phyloP scores from a whole-genome alignment of 1,139 yeast species.

The Yamadazyma sp. region DNA sequence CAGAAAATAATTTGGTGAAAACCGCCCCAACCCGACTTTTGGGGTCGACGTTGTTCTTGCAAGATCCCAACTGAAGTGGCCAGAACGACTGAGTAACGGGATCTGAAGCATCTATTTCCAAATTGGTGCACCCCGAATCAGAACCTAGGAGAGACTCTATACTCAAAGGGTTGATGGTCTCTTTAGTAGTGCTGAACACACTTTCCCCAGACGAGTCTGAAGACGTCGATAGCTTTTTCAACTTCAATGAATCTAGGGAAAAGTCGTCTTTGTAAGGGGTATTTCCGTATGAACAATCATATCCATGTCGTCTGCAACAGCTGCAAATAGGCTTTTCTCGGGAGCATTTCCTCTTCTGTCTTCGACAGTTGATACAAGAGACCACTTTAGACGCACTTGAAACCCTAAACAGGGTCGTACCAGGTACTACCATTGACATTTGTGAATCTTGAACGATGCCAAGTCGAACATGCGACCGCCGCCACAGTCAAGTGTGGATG shows the following conservation, averaged over 20 bases:
- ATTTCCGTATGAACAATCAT: constrained; percentile 1
- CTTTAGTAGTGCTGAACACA: background rate
- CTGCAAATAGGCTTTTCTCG: constrained; percentile 3
- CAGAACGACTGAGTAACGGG: background rate
- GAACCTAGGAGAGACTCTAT: background rate
- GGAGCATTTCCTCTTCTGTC: constrained; percentile 4
- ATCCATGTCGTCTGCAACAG: constrained; percentile 1
- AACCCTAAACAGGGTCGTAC: constrained; percentile 1
- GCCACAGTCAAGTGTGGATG: too few relatives aligned
- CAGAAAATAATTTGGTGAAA: constrained; percentile 7
- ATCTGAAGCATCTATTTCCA: too few relatives aligned
- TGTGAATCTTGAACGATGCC: too few relatives aligned
- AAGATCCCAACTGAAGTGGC: constrained; percentile 3
- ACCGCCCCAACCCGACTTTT: constrained; percentile 3
- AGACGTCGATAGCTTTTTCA: background rate
- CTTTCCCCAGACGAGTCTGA: background rate
- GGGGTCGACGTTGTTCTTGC: background rate
- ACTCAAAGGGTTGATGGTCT: background rate
- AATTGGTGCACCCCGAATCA: too few relatives aligned
- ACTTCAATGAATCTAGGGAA: too few relatives aligned
- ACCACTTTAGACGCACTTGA: constrained; percentile 2
- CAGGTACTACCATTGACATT: background rate
- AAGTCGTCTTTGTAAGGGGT: too few relatives aligned
- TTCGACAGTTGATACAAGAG: constrained; percentile 4
- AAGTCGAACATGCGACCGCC: too few relatives aligned